Base-by-base conservation (phyloP, 108 stramenopile species). In the Cyclotella cryptica region DNA sequence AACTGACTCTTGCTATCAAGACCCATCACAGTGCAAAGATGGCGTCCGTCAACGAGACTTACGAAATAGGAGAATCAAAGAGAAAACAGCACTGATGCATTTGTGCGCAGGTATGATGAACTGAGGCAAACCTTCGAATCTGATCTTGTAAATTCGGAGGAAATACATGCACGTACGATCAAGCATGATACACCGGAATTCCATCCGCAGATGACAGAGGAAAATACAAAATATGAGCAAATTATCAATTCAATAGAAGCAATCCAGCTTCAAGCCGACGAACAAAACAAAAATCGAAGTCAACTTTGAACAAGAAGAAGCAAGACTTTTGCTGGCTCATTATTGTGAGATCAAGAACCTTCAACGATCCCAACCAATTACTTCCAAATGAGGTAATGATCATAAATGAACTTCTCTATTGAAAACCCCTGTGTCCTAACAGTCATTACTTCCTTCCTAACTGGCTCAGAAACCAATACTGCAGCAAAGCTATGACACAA, bases 51-150 rank as follows among this genome's bases (percentile, higher is more conserved):
- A n/a, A n/a, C 11, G 39, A 55, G 19, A 40, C 54, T 5, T 40
- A 4, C 6, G 40, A 70, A n/a, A 17, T 41, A 28, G 57, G 26
- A 57, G n/a, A 39, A 13, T 3, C 24, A 18, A 70, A 57, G 12
- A 54, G 57, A 22, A 57, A 19, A n/a, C 29, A 57, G n/a, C 30
- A 70, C 53, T 24, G 69, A 46, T 15, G 39, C 47, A 57, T 57
- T 70, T 30, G 10, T 4, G 39, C 17, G 11, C 5, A 40, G 54
- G n/a, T 70, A 39, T 41, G 18, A 57, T 21, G 54, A 54, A n/a
- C 19, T 41, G 18, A 54, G 40, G 27, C 40, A 21, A 2, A 54
- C 17, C 40, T 70, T 57, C 24, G 19, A 70, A 2, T 30, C 29
- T 9, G 49, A 24, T 4, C 54, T 70, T 30, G 54, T 28, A 10